Percentiles rank a stretch among this genome's conserved stretches.
Conservation (phyloP, 768 basidiomycete genomes). For the Mycena haematopus region DNA sequence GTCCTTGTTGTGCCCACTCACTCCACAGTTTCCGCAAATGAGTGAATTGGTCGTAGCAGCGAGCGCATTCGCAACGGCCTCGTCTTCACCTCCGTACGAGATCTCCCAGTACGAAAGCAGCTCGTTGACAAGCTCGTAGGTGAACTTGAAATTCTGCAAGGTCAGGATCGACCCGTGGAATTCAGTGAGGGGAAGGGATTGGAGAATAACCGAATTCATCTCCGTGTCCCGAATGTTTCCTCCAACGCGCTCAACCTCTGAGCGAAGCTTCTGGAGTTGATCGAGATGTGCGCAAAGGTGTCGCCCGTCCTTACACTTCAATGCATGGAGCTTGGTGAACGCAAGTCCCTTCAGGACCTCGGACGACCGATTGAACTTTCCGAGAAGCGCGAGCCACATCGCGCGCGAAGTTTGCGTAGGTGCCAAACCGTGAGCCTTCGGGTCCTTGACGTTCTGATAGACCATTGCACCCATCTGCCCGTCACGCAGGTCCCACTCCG, state of each 20-base stretch:
- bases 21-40: not conserved
- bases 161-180: not conserved
- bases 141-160: not conserved
- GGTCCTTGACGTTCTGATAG: too few species aligned
- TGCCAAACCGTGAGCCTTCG: too few species aligned
- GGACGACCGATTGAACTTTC: too few species aligned
- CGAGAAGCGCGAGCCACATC: too few species aligned
- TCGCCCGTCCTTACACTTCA: too few species aligned
- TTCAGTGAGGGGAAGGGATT: not conserved
- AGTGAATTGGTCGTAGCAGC: not conserved
- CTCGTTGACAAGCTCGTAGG: not conserved
- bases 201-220: constrained; percentile 4
- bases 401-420: too few species aligned
- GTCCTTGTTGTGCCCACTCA: not conserved
- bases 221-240: not conserved
- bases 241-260: not conserved
- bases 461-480: too few species aligned
- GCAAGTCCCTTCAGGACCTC: too few species aligned
- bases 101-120: constrained; percentile 1
- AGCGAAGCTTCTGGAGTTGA: too few species aligned
- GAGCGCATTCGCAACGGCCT: not conserved
- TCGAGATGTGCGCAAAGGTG: too few species aligned
- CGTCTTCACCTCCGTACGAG: not conserved
- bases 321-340: too few species aligned
- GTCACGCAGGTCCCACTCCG: too few species aligned